A percentile compares a stretch with the other conserved stretches of the same genome.
phyloP scores from a whole-genome alignment of 257 asterid genomes.

The Solanum piurae region DNA sequence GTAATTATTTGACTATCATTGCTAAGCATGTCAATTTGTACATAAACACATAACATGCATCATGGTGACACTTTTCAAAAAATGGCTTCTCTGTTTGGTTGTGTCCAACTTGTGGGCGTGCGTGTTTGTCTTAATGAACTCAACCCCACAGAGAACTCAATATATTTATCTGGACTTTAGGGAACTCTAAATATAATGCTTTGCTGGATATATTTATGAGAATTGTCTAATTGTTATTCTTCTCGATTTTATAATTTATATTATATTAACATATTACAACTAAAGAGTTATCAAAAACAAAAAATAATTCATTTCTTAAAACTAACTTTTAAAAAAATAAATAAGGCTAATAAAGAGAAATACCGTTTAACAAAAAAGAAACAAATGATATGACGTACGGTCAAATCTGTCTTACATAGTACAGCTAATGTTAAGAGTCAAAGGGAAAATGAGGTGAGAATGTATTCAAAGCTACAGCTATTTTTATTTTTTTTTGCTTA shows the following conservation, averaged over 20 bases:
- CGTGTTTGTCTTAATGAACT: background rate
- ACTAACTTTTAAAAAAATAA: too few relatives aligned
- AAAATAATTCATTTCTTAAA: too few relatives aligned
- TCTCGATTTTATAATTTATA: background rate
- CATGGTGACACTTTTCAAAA: background rate
- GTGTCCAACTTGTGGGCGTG: background rate
- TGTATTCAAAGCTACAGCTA: background rate
- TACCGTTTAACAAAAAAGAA: background rate
- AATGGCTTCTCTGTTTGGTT: background rate
- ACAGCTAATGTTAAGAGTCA: background rate
- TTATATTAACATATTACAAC: too few relatives aligned
- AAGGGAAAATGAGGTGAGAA: background rate
- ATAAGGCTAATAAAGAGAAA: background rate
- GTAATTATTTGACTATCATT: background rate
- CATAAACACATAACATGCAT: background rate
- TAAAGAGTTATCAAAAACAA: too few relatives aligned
- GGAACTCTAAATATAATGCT: background rate
- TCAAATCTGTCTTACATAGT: background rate
- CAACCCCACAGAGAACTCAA: background rate
- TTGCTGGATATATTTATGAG: background rate
- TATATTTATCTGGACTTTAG: background rate
- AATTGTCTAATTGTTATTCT: background rate
- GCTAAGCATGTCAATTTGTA: background rate
- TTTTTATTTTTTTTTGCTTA: background rate
- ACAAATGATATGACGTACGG: background rate